Evolutionary conservation across 139 green algal genomes (phyloP), one percentile per base, ranked within the genome.

Genomic region (Coccomyxa sp.): DNA sequence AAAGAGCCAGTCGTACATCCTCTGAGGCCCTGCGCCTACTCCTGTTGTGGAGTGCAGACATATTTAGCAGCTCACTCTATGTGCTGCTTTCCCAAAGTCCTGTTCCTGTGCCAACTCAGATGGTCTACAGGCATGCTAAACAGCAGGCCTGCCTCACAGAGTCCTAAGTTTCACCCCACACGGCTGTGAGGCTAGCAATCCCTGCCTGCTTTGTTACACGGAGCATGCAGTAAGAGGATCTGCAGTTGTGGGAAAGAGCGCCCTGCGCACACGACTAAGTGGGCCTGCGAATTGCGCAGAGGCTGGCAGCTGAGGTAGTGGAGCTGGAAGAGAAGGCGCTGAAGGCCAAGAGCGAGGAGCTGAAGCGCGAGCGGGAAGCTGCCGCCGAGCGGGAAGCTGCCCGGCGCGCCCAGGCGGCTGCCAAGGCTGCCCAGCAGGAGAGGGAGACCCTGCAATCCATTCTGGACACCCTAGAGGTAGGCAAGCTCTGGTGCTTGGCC

Each of bases 281-380:
- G 14, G 18, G 68, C 39, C 12, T 39, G 41, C 40, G 7, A 10
- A 35, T 55, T 38, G 35, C 76, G 69, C 80, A 84, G 80, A 40
- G 40, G 18, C 31, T 84, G 50, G 80, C 80, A 38, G 75, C 50
- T 0, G 75, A 81, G 54, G 80, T 81, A 39, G 80, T 84, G 14
- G 75, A 69, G 8, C 70, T 84, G 70, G 80, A 84, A 58, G 80
- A 84, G 75, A 39, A 36, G 29, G 16, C 39, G n/a, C 50, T 84
- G 16, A 44, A 77, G 4, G 37, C 44, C 16, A 75, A 75, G 16
- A 81, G 73, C 75, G 36, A 68, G 7, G 75, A 81, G 75, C 72
- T 84, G 35, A 34, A 37, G 36, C 36, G 44, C 0, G 35, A 58
- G 50, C 27, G 37, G 74, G 36, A 72, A 24, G 55, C 68, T 2